Evolutionary conservation across 192 early-diverging fungal species (phyloP), one percentile per base, ranked within the genome.

Genomic region (Jimgerdemannia flammicorona): DNA sequence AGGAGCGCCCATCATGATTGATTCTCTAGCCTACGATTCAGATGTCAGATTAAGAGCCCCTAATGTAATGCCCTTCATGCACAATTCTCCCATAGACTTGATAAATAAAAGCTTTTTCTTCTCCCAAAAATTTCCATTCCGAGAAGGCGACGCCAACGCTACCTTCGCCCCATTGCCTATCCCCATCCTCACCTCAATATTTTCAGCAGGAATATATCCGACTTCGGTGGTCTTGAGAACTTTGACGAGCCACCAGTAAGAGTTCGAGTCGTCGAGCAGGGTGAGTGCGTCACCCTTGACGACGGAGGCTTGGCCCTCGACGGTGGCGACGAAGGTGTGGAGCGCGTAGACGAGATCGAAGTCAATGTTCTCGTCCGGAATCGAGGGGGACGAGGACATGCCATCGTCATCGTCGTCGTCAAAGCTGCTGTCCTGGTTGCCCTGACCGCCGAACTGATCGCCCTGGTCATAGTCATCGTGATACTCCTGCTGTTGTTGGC

Each of bases 171-270:
- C 29, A 29, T 29, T 29, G 29, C 29, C 29, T 29, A 29, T 29
- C 29, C 29, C 29, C 29, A 29, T 8, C 9, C 29, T 41, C 82
- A 92, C 91, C 81, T 95, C 94, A 49, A 95, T 90, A 74, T 95
- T 94, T 76, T 96, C 94, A 3, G 94, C 94, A 40, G 94, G 94
- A 69, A 96, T 93, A 78, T 96, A 96, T 17, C 94, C 94, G 79
- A 96, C 91, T 78, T 91, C 84, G 1, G 78, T 81, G n/a, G 80
- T 92, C 79, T 88, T 94, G 75, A 87, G 83, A 72, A 82, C 90
- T 80, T 86, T 91, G 64, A 91, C 87, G 3, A 90, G 68, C 89
- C 90, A 90, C 94, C 94, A 96, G 81, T 96, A 96, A 7, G 89
- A 90, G 78, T 96, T 95, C 41, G 87, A 84, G 77, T 96, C 94